Base-by-base conservation (phyloP, 441 rosid genomes). In the Bocquillonia castaneifolia region DNA sequence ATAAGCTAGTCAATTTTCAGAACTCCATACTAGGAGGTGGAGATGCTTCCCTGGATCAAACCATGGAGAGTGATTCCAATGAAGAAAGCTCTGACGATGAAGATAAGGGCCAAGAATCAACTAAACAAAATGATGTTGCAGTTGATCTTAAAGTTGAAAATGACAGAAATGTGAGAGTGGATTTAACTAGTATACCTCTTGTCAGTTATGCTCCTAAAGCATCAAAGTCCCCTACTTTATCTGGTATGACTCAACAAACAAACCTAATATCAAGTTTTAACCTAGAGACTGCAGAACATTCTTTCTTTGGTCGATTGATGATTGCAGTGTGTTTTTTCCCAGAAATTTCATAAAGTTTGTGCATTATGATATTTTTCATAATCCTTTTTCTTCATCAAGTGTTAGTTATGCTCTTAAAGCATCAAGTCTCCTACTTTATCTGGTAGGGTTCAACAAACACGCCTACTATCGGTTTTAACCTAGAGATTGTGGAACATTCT, bases 1-100 rank as follows among this genome's bases (percentile, higher is more conserved):
- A 76, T 42, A 91, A 87, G 84, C 93, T 93, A 45, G 59, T 85
- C 77, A 74, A 72, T 62, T 89, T 93, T 78, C 96, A 88, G 84
- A 87, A 87, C 62, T 68, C 81, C 66, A 78, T 91, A 66, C 78
- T 93, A 71, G 88, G 80, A 64, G 81, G 22, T 32, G 45, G 62
- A 37, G 70, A 62, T 76, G 51, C 72, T 67, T 63, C 39, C 31
- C 60, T 25, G 47, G 74, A 73, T 61, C 79, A 78, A 62, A 72
- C 68, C 36, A 48, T 45, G 52, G 83, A 77, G 42, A 70, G 73
- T 77, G 78, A 79, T 74, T 72, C 82, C 0, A 70, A 62, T 72
- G 82, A 80, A 76, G 86, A 73, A 64, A 31, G 42, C 42, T 76
- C 78, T 9, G 81, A 72, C 47, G 20, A 37, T 76, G 79, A 77